Base-by-base conservation (phyloP, 306 rosid species). In the Abrus precatorius region DNA sequence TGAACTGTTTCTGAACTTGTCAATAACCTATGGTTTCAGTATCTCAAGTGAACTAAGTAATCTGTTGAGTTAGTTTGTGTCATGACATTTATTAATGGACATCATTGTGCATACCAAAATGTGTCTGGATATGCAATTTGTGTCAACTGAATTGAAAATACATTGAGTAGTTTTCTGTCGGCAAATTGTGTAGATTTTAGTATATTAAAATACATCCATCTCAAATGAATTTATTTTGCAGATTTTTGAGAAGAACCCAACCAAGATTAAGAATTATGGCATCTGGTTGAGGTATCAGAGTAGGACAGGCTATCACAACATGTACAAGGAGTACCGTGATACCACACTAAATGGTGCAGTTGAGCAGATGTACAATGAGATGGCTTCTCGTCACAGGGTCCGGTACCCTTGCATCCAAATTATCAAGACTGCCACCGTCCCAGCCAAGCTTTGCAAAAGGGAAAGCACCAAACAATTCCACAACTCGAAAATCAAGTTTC, bases 311-410 rank as follows among this genome's bases (percentile, higher is more conserved):
- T 94, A 94, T 44, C 98, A 94, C 91, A 94, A 94, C 82, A 94
- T 92, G 98, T 94, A 92, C 72, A 92, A 94, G 92, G 98, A 94
- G 75, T 92, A 81, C 85, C 92, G 98, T 9, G 98, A 94, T 63
- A 92, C 97, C 83, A 94, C 98, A 41, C 86, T 94, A 2, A 94
- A 94, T 0, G 97, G 98, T 7, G 97, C 90, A 0, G 98, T 94
- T 41, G 95, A 90, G 61, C 82, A 77, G 1, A 90, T 94, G 95
- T 94, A 94, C 89, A 89, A 10, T 32, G 98, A 94, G 83, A 94
- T 92, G 97, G 98, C 92, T 57, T 94, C 98, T 53, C 93, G 97
- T 38, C 98, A 94, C 84, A 89, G 98, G 81, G 98, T 94, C 4
- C 81, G 98, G 84, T 86, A 4, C 78, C 98, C 98, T 7, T 92